Base-by-base conservation (phyloP, 805 yeast species). In the Metschnikowia cubensis region DNA sequence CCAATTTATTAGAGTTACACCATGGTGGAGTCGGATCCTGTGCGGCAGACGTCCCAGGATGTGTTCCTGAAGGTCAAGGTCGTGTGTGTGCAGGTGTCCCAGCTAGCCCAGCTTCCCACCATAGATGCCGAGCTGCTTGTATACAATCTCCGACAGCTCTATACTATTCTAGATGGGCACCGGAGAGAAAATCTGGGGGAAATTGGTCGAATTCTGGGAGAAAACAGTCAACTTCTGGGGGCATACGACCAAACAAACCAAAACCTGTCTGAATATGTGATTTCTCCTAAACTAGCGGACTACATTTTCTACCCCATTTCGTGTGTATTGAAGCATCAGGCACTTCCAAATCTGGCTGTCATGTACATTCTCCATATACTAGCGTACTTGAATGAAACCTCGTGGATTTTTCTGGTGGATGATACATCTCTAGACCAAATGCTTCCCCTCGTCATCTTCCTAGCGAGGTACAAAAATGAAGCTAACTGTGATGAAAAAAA, bases 241-340 rank as follows among this genome's bases (percentile, higher is more conserved):
- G 11, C 8, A 25, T 8, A 10, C 29, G 29, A 25, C 29, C 29
- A 25, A 8, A 25, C 11, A 10, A 4, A 25, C 29, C 29, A 25
- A 25, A 25, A 25, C 4, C 29, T 25, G 29, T 25, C 29, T 25
- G 47, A 51, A 2, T 71, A 69, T 50, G 41, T 54, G 2, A 41
- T 73, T 2, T 59, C 71, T 2, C 49, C 64, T 3, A 68, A 63
- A 17, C 48, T 73, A 8, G 76, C 75, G 0, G 77, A 73, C 59
- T 73, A 73, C 51, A 59, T 73, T 2, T 73, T 73, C 51, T 70
- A 68, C 45, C 78, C 78, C 2, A 33, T 73, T 14, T 62, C 75
- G 4, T 61, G 55, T 42, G 52, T 70, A 31, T 53, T 73, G 20
- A 67, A 70, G 52, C 66, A 61, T 31, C 59, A 64, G 6, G 39